Evolutionary conservation across 1,139 yeast species (phyloP), one percentile per base, ranked within the genome.

Genomic region (Saccharomycopsis crataegensis): DNA sequence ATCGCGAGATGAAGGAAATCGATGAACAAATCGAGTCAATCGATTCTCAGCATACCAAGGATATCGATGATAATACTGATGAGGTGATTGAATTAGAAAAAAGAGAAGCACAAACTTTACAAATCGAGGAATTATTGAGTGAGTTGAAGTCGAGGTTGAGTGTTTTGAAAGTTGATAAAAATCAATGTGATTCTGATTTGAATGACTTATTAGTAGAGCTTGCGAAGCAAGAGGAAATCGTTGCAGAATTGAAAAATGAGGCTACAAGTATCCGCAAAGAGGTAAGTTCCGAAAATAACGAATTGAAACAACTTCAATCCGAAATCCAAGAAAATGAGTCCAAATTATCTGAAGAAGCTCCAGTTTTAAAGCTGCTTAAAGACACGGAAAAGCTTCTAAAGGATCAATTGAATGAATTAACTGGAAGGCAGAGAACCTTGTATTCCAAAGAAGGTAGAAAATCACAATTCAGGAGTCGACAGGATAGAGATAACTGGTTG

Each of bases 401-500:
- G 57, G 60, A 65, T 1, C 65, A 72, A 48, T 67, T 86, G 41
- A 63, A 71, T 2, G 72, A 73, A 14, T 64, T 80, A 45, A 75
- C 75, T 52, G 72, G 81, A 1, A 74, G 71, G 41, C 90, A 86
- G 65, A 74, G 87, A 59, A 76, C 82, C 8, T 68, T 91, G 8
- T 79, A 86, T 54, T 74, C 89, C 11, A 91, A 90, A 63, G 88
- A 84, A 61, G 89, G 86, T 47, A 78, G 93, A 54, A 79, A 79
- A 59, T 76, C 82, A 45, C 78, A 79, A 60, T 90, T 88, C 61
- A 60, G 67, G 1, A 68, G 77, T 9, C 75, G 77, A 58, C 64
- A 69, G 4, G 84, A 86, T 58, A 77, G 97, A 60, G 86, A 90
- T 64, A 51, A 59, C 1, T 87, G 95, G 94, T 72, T 91, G n/a